Percentiles rank a stretch among this genome's conserved stretches.
phyloP scores from a whole-genome alignment of 2,329 filamentous ascomycete species.

The Aulographum hederae region DNA sequence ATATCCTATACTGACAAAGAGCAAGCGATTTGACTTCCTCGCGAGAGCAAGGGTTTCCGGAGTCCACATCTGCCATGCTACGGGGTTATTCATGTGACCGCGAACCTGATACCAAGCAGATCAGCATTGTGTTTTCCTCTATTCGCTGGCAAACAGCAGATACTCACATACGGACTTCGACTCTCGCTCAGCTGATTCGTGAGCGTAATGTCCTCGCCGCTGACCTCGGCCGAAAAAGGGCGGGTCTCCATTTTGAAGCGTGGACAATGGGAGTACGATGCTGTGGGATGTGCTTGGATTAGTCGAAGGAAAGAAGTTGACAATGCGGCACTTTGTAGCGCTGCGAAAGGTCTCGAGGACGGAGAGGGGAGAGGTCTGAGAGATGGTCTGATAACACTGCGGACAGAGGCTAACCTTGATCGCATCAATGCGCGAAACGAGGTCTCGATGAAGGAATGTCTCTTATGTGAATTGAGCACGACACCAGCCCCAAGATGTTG shows the following conservation, averaged over 20 bases:
- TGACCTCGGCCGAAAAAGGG: not conserved
- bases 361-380: too few relatives aligned
- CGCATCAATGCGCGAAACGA: too few relatives aligned
- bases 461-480: too few relatives aligned
- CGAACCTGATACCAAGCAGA: too few relatives aligned
- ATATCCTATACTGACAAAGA: slow-evolving; percentile 92
- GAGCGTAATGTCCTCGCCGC: slow-evolving; percentile 17
- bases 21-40: slow-evolving; percentile 63
- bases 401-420: too few relatives aligned
- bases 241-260: not conserved
- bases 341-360: too few relatives aligned
- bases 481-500: too few relatives aligned
- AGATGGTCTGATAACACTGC: too few relatives aligned
- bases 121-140: slow-evolving; percentile 5
- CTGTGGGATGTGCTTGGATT: too few relatives aligned
- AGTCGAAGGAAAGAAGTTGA: too few relatives aligned
- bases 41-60: slow-evolving; percentile 60
- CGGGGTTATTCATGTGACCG: slow-evolving; percentile 60
- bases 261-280: not conserved
- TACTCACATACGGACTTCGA: slow-evolving; percentile 46
- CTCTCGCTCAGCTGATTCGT: slow-evolving; percentile 41
- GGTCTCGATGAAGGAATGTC: too few relatives aligned
- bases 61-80: slow-evolving; percentile 83
- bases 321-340: too few relatives aligned
- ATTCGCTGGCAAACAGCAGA: not conserved